Evolutionary conservation across 2,329 filamentous ascomycete species (phyloP).

Genomic region (Ceratocystiopsis sp.): DNA sequence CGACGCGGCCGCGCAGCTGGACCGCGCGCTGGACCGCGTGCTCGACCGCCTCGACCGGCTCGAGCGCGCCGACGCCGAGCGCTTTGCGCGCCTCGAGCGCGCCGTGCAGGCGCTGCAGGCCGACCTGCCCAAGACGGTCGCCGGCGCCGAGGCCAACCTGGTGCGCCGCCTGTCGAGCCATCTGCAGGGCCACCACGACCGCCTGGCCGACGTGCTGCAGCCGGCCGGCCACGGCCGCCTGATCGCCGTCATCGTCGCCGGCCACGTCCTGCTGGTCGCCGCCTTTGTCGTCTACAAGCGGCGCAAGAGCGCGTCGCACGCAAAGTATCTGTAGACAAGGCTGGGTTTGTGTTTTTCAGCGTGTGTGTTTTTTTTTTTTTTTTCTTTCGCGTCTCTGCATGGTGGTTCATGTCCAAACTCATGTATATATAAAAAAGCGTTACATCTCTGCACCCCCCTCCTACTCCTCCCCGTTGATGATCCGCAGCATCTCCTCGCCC

Average conservation of each 20-base stretch:
- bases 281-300: slow-evolving; percentile 68
- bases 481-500: slow-evolving; percentile 48
- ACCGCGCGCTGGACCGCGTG: slow-evolving; percentile 22
- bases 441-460: too few relatives aligned
- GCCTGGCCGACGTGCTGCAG: slow-evolving; percentile 26
- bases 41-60: slow-evolving; percentile 27
- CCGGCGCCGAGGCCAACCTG: slow-evolving; percentile 33
- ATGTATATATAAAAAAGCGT: background rate
- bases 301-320: slow-evolving; percentile 57
- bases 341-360: background rate
- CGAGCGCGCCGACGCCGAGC: slow-evolving; percentile 21
- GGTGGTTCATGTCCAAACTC: too few relatives aligned
- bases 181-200: slow-evolving; percentile 27
- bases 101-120: slow-evolving; percentile 41
- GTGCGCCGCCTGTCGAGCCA: slow-evolving; percentile 27
- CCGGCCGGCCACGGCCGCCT: slow-evolving; percentile 33
- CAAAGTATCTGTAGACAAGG: slow-evolving; percentile 82
- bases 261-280: slow-evolving; percentile 53
- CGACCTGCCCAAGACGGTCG: slow-evolving; percentile 33
- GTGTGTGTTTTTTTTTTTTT: background rate
- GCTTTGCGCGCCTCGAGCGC: slow-evolving; percentile 35
- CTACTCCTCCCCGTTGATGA: slow-evolving; percentile 28
- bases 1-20: slow-evolving; percentile 18
- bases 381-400: too few relatives aligned
- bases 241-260: slow-evolving; percentile 55